Evolutionary conservation across 1,139 yeast species (phyloP), one percentile per base, ranked within the genome.

Genomic region (Neolecta irregularis): DNA sequence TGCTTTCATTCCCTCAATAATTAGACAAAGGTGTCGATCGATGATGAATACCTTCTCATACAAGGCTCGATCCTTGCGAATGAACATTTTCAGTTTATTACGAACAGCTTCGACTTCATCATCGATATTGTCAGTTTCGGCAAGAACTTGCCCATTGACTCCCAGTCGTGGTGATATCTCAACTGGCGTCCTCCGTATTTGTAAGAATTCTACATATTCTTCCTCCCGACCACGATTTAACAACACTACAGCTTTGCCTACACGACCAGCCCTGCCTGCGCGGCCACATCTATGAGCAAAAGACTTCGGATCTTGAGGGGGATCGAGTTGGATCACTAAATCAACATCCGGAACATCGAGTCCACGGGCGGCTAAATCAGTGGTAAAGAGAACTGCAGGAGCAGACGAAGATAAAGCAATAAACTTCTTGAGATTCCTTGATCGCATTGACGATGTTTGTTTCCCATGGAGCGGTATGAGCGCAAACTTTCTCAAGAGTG

Each of bases 271-370:
- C 46, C 96, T 62, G 1, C 93, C 96, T 0, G 95, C 81, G 52
- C 96, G 66, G 13, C 96, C 96, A 56, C 88, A 75, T 48, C 96
- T 65, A 53, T 83, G 95, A 34, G 81, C 61, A 48, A 83, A 83
- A 44, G 78, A 73, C 48, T 76, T 88, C 0, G 93, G 80, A 46
- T 80, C 93, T 0, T 85, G 76, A 1, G 96, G 95, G 2, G 95
- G 93, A 44, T 83, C 94, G 26, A 81, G 47, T 52, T 83, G 95
- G 6, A 83, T 60, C 3, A 83, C 94, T 26, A 83, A 57, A 49
- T 85, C 95, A 11, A 83, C 94, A 40, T 81, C 88, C 1, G 93
- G 93, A 22, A 83, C 72, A 59, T 85, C 96, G 22, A 85, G 70
- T 29, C 96, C 96, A 54, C 96, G 65, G 0, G 94, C 93, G 1